phyloP scores from a whole-genome alignment of 2,329 filamentous ascomycete species.

The Ceratocystis colombiana region DNA sequence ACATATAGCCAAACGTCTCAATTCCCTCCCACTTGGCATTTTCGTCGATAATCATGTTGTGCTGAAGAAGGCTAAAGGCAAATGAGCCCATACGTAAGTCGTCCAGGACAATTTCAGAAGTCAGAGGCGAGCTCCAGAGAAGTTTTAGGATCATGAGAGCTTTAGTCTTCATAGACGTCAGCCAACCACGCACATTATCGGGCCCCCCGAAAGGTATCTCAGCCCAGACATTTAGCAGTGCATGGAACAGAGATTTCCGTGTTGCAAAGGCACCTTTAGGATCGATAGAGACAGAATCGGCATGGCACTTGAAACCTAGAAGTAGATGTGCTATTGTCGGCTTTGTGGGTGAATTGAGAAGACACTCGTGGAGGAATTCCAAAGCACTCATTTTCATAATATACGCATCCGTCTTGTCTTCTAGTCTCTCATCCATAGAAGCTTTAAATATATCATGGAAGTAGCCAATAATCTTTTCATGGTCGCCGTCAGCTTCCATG shows the following conservation, averaged over 20 bases:
- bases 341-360: conserved; percentile 61
- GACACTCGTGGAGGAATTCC: conserved; percentile 72
- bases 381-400: conserved; percentile 75
- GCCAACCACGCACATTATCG: conserved; percentile 54
- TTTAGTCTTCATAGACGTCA: conserved; percentile 57
- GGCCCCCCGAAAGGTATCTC: conserved; percentile 54
- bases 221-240: conserved; percentile 60
- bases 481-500: conserved; percentile 70
- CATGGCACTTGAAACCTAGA: conserved; percentile 73
- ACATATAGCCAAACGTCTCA: conserved; percentile 49
- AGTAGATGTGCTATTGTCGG: conserved; percentile 86
- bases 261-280: conserved; percentile 60
- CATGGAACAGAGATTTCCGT: conserved; percentile 71
- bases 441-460: conserved; percentile 34
- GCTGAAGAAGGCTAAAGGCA: conserved; percentile 64
- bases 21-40: conserved; percentile 65
- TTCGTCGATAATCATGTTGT: conserved; percentile 59
- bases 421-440: conserved; percentile 62
- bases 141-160: conserved; percentile 64
- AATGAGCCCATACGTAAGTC: conserved; percentile 74
- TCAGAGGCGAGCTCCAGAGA: conserved; percentile 75
- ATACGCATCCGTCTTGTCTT: conserved; percentile 61
- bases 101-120: conserved; percentile 60
- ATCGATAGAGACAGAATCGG: conserved; percentile 58
- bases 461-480: conserved; percentile 53